These are phyloP conservation scores for Aspergillus baeticus DNA, from an alignment of 495 filamentous ascomycete genomes.

Conservation along the genomic window DNA sequence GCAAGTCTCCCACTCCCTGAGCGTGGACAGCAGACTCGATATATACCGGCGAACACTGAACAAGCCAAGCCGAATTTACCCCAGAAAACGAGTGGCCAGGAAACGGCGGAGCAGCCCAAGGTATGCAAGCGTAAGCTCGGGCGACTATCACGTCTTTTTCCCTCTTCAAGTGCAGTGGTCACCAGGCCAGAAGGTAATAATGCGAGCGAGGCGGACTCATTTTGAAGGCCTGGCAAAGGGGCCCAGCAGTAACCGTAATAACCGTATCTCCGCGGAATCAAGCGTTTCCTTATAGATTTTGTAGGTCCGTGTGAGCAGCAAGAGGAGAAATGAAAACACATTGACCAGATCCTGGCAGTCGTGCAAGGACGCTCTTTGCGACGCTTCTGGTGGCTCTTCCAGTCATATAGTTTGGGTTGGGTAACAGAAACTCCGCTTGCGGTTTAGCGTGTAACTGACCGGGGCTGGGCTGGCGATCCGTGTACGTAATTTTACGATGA, in stretches of 20 bases:
- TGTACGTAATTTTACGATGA: conserved; percentile 17
- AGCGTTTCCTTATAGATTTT: neutral
- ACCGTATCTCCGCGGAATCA: conserved; percentile 11
- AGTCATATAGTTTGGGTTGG: conserved; percentile 37
- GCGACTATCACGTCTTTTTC: neutral
- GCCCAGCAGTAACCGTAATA: neutral
- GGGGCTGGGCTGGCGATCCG: neutral
- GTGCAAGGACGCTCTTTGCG: neutral
- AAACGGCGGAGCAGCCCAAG: neutral
- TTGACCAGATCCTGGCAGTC: neutral
- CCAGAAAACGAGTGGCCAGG: neutral
- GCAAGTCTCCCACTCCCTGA: neutral
- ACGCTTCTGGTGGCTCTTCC: no score
- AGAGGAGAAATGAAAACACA: neutral
- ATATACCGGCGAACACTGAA: neutral
- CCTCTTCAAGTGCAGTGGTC: no score
- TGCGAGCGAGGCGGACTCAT: neutral
- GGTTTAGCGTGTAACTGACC: conserved; percentile 21
- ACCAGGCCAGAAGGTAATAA: neutral
- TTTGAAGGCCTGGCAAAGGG: neutral
- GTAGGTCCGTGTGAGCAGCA: neutral
- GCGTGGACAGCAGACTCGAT: neutral
- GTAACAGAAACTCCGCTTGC: conserved; percentile 40
- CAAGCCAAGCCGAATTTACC: neutral
- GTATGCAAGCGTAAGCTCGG: neutral